Evolutionary conservation across 1,284 basidiomycete species (phyloP).

Genomic region (Caloboletus firmus): DNA sequence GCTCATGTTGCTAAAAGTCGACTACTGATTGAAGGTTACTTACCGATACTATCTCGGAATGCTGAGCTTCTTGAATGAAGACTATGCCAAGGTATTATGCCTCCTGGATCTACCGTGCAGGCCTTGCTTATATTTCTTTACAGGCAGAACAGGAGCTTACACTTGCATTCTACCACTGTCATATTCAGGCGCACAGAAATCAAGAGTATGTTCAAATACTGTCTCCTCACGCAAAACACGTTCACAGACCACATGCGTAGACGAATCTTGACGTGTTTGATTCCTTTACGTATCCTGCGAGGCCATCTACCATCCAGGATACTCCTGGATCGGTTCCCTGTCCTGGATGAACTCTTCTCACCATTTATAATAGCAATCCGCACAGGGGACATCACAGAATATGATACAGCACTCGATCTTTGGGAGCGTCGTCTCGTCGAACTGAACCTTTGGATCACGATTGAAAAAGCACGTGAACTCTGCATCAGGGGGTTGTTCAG

Average conservation of each 20-base stretch:
- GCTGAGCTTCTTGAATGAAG: slow-evolving; percentile 90
- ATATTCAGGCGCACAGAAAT: slow-evolving; percentile 65
- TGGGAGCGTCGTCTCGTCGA: slow-evolving; percentile 74
- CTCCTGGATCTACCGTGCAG: not conserved
- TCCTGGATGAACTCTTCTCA: slow-evolving; percentile 70
- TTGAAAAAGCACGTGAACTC: slow-evolving; percentile 87
- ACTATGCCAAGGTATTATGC: slow-evolving; percentile 70
- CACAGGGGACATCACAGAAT: slow-evolving; percentile 75
- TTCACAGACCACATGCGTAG: slow-evolving; percentile 37
- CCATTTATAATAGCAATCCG: slow-evolving; percentile 83
- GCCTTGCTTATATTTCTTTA: not conserved
- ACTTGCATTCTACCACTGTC: slow-evolving; percentile 81
- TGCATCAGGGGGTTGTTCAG: slow-evolving; percentile 86
- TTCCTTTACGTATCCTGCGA: slow-evolving; percentile 84
- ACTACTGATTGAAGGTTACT: slow-evolving; percentile 59
- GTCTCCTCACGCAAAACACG: not conserved
- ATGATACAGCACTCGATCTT: slow-evolving; percentile 73
- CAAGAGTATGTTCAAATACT: slow-evolving; percentile 62
- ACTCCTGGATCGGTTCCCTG: slow-evolving; percentile 71
- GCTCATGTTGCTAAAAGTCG: slow-evolving; percentile 9
- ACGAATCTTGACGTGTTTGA: slow-evolving; percentile 86
- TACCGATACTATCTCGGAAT: slow-evolving; percentile 94
- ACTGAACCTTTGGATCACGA: slow-evolving; percentile 80
- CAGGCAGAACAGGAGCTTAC: slow-evolving; percentile 83
- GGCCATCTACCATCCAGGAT: slow-evolving; percentile 77